Evolutionary conservation across 306 rosid species (phyloP), one percentile per base, ranked within the genome.

Genomic region (Leucaena leucocephala): DNA sequence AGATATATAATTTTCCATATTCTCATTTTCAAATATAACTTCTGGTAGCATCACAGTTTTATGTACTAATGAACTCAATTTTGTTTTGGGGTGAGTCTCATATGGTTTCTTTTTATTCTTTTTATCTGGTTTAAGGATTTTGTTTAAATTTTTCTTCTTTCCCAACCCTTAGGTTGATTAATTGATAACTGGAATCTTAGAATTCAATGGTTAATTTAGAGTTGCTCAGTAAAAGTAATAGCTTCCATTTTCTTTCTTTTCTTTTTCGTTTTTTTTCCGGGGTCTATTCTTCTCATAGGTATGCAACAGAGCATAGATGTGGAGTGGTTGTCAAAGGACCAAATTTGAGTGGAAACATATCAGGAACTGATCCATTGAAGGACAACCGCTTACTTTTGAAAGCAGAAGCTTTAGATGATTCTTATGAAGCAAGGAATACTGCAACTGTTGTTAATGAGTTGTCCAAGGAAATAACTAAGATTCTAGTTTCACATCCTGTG

Each of bases 221-320:
- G 34, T 68, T 44, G 4, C 55, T 68, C 10, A 19, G 39, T 14
- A 76, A 76, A 75, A 70, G 10, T 65, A 70, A 70, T 70, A 16
- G 59, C 58, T 70, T 64, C 15, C 59, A 45, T 11, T 7, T 49
- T 65, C 8, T 83, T 68, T 66, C 7, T 50, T 50, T 48, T 27
- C 27, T 27, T 50, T 16, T 50, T 16, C 16, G 1, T 16, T 50
- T 50, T 50, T 5, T 50, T 52, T 5, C 17, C 8, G 62, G 11
- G 62, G 15, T 3, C 49, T 50, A 75, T 69, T 49, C 43, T 68
- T 82, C 61, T 45, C 75, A 49, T 73, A 94, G 98, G 89, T 95
- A 95, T 88, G 99, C 99, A 68, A 95, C 98, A 35, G 99, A 93
- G 81, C 98, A 95, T 87, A 93, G 99, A 85, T 93, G 98, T 86